Base-by-base conservation (phyloP, 257 asterid genomes). In the Sherardia arvensis region DNA sequence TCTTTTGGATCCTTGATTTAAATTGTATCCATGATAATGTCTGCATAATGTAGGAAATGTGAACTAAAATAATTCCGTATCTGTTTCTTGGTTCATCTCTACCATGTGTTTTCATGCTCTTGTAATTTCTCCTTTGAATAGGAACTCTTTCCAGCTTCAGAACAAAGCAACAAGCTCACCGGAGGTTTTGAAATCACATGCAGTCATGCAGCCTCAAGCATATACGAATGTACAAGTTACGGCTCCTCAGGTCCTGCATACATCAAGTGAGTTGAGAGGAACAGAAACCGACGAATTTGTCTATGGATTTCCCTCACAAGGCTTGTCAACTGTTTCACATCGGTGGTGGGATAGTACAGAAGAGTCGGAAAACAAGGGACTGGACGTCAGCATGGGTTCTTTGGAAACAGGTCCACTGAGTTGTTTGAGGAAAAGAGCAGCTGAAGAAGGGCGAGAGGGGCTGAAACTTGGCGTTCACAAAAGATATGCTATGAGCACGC, bases 281-380 rank as follows among this genome's bases (percentile, higher is more conserved):
- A 51, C 78, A 26, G 66, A 33, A 47, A 38, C 43, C 14, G 96
- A 88, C 71, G 95, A 88, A 62, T 88, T 84, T 55, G 86, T 82
- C 60, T 88, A 84, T 53, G 96, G 96, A 28, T 88, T 88, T 75
- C 96, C 96, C 43, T 78, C 79, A 3, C 72, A 76, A 23, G 93
- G 96, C 72, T 74, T 88, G 70, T 83, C 96, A 56, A 73, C 73
- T 32, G 75, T 78, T 59, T 73, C 88, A 0, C 70, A 71, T 65
- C 80, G 67, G 73, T 88, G 95, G 96, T 88, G 96, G 93, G 57
- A 9, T 32, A 8, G 27, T 54, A 70, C 53, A 62, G 20, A 32
- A 32, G 34, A 32, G 69, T 25, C 30, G 43, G 22, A 9, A 51
- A 53, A 33, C 23, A 43, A 10, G 6, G 2, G 27, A 5, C 71